Conservation (phyloP, 176 grass and related monocot species). For the Dendrocalamus sinicus region DNA sequence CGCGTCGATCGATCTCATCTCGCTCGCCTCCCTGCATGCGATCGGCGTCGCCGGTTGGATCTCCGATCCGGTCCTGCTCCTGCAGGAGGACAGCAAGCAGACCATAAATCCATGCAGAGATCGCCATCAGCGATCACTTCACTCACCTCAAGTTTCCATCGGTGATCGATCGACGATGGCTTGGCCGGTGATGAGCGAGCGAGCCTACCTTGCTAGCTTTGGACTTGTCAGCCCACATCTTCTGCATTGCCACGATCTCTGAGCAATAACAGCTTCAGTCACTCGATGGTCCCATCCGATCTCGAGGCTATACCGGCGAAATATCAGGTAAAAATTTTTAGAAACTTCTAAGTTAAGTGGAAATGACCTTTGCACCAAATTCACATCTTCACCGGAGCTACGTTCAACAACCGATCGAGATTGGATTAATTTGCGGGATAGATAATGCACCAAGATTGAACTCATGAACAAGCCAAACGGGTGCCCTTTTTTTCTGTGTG, state of each 20-base stretch:
- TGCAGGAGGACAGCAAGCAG: not conserved
- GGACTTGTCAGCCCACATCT: not conserved
- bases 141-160: not conserved
- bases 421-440: not conserved
- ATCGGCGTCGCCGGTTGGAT: not conserved
- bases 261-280: not conserved
- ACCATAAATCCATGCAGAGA: not conserved
- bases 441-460: not conserved
- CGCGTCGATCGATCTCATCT: not conserved
- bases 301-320: too few relatives aligned
- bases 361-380: not conserved
- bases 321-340: not conserved
- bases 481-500: not conserved
- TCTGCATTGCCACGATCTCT: not conserved
- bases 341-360: not conserved
- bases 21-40: not conserved
- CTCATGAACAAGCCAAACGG: not conserved
- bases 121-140: not conserved
- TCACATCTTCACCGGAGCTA: not conserved
- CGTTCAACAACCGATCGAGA: not conserved
- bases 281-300: too few relatives aligned
- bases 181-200: not conserved
- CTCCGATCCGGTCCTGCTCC: not conserved
- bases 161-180: not conserved
- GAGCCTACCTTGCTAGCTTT: not conserved